Conservation (phyloP, 2,329 filamentous ascomycete genomes). For the Beauveria medogensis region DNA sequence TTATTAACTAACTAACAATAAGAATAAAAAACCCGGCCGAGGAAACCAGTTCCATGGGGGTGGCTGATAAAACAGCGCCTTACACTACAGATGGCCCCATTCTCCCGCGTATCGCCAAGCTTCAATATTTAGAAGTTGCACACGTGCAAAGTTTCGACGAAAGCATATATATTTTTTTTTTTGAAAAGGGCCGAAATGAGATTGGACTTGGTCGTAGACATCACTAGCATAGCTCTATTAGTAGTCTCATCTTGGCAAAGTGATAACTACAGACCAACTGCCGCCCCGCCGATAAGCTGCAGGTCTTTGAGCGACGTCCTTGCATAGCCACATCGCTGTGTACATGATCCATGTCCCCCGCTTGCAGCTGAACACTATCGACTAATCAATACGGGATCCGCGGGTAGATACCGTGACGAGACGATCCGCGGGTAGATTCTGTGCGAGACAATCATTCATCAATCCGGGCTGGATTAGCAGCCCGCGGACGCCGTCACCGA, state of each 20-base stretch:
- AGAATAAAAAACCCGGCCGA: too few species aligned
- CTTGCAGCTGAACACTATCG: not conserved
- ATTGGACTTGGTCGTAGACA: not conserved
- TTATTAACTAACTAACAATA: too few species aligned
- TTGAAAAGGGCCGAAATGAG: not conserved
- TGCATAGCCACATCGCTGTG: not conserved
- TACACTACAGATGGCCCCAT: not conserved
- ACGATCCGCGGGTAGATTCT: too few species aligned
- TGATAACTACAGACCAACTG: too few species aligned
- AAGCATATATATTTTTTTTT: not conserved
- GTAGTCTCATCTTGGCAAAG: not conserved
- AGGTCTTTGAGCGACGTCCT: not conserved
- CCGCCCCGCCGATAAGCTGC: not conserved
- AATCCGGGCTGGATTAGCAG: not conserved
- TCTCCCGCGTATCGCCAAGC: not conserved
- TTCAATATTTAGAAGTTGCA: not conserved
- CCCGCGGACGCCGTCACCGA: conserved; percentile 1
- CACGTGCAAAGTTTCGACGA: not conserved
- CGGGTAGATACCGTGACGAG: not conserved
- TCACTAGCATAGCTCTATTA: not conserved
- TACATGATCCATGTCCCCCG: not conserved
- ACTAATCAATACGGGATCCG: not conserved
- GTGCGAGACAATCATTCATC: too few species aligned
- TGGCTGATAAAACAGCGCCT: not conserved
- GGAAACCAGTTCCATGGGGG: not conserved